phyloP scores from a whole-genome alignment of 1,284 basidiomycete species.

The Trichosporon sp. region DNA sequence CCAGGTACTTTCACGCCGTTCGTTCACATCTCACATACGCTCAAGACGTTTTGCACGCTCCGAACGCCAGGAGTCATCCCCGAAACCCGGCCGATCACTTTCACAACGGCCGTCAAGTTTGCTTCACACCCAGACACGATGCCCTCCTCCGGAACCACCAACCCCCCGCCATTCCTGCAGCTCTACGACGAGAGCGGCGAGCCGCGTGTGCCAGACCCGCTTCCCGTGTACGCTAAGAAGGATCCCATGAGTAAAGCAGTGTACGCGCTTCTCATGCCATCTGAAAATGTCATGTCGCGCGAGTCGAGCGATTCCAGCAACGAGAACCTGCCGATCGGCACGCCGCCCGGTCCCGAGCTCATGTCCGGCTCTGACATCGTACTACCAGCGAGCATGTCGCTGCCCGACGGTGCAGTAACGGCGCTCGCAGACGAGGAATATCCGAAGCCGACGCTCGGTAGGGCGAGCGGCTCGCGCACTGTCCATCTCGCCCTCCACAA shows the following conservation, averaged over 20 bases:
- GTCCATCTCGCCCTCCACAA: background rate
- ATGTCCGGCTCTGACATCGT: background rate
- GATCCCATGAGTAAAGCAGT: background rate
- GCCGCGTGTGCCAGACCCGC: background rate
- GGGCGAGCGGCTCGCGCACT: background rate
- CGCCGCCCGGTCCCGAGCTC: background rate
- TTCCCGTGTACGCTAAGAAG: background rate
- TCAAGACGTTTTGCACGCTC: conserved; percentile 9
- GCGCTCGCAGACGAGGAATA: background rate
- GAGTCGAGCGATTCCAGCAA: background rate
- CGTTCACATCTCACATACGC: conserved; percentile 5
- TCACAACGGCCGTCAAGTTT: conserved; percentile 6
- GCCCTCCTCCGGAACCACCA: background rate
- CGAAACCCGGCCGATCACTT: conserved; percentile 1
- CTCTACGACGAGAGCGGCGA: conserved; percentile 12
- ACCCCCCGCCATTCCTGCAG: conserved; percentile 12
- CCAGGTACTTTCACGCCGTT: background rate
- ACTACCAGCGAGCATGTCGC: background rate
- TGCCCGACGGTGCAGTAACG: background rate
- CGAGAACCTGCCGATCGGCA: background rate
- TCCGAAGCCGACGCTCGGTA: background rate
- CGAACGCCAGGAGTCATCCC: background rate
- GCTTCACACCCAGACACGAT: background rate
- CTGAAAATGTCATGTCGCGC: background rate
- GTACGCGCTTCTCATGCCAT: background rate